Base-by-base conservation (phyloP, 805 yeast genomes). In the Yueomyces sinensis region DNA sequence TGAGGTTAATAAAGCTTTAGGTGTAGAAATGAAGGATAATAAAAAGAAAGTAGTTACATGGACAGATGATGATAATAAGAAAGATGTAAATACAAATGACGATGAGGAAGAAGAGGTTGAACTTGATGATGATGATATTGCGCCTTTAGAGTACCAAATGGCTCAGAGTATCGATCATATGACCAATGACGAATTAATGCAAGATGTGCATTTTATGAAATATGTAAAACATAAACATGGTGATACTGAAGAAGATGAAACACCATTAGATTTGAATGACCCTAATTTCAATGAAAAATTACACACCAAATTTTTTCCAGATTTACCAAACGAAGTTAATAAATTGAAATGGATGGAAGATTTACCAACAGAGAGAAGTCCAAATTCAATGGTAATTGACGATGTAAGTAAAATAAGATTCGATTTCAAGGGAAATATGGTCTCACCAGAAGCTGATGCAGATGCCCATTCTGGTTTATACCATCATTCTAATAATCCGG, bases 331-430 rank as follows among this genome's bases (percentile, higher is more conserved):
- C 32, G 94, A 91, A 43, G 70, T 82, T 0, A 76, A 73, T 29
- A 80, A 82, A 46, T 56, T 91, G 37, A 81, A 86, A 39, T 91
- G 99, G 99, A 87, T 87, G 95, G 70, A 77, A 37, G 75, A 82
- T 2, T 70, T 77, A 1, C 63, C 70, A 18, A 65, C 70, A 1
- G 41, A 56, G 11, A 56, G 59, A 17, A 58, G 60, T 0, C 36
- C 43, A 0, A 49, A 43, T 11, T 34, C 43, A 1, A 32, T 47
- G 9, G 44, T 58, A 0, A 58, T 62, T 56, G 44, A 65, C 59
- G 44, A 76, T 33, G 70, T 80, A 4, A 56, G 78, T 4, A 84
- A 81, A 34, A 62, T 89, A 51, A 62, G 99, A 41, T 91, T 91
- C 50, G 96, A 89, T 49, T 86, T 91, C 56, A 65, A 74, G 33